Conservation (phyloP, 2,329 filamentous ascomycete genomes). For the Ceratocystis ficicola region DNA sequence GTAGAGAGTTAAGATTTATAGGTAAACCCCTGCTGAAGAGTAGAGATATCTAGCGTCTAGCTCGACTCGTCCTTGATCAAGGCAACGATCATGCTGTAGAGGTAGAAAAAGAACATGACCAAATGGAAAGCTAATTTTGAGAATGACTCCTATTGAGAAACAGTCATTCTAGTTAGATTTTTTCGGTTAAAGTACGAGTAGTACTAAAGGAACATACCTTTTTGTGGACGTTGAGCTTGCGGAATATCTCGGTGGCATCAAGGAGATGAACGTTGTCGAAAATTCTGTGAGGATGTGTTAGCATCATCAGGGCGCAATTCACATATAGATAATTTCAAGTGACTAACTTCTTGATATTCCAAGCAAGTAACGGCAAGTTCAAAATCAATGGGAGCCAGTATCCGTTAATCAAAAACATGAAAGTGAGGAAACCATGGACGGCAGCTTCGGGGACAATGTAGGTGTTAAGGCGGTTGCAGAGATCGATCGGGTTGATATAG, state of each 20-base stretch:
- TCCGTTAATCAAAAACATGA: conserved; percentile 94
- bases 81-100: conserved; percentile 97
- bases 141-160: conserved; percentile 68
- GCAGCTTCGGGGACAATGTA: conserved; percentile 98
- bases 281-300: conserved; percentile 49
- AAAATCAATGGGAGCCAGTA: conserved; percentile 92
- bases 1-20: not conserved
- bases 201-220: conserved; percentile 48
- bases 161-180: too few relatives aligned
- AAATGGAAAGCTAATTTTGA: conserved; percentile 98
- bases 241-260: conserved; percentile 97
- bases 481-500: conserved; percentile 99
- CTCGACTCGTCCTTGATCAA: conserved; percentile 89
- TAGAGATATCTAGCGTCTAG: conserved; percentile 51
- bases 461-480: conserved; percentile 99
- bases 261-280: conserved; percentile 93
- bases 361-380: conserved; percentile 81
- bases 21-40: not conserved
- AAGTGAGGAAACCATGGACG: conserved; percentile 89
- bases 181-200: not conserved
- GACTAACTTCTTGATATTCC: conserved; percentile 95
- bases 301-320: conserved; percentile 6
- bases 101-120: conserved; percentile 99
- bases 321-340: not conserved
- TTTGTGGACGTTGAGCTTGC: conserved; percentile 97